Conservation (phyloP, 2,329 filamentous ascomycete species). For the Pseudopyrenochaeta lycopersici region DNA sequence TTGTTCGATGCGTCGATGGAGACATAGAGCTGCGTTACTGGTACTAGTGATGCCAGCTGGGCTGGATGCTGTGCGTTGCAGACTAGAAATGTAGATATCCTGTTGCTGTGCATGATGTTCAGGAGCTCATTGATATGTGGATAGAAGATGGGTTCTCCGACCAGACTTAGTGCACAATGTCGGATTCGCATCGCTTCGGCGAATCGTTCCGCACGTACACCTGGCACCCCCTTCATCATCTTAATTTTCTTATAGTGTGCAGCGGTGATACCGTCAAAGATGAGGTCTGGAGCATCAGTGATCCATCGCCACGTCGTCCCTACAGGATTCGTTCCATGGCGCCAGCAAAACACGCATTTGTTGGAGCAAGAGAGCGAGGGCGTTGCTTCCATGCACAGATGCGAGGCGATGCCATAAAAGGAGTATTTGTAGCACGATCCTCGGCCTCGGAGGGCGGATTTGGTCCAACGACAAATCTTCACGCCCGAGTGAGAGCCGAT, state of each 20-base stretch:
- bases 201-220: constrained; percentile 90
- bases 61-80: constrained; percentile 98
- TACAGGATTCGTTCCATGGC: constrained; percentile 95
- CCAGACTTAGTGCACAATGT: constrained; percentile 90
- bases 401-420: constrained; percentile 95
- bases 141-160: constrained; percentile 99
- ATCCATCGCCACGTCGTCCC: constrained; percentile 97
- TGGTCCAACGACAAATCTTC: constrained; percentile 98
- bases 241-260: constrained; percentile 98
- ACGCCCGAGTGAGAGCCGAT: constrained; percentile 95
- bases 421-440: constrained; percentile 98
- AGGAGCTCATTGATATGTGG: constrained; percentile 96
- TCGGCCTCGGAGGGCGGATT: constrained; percentile 90
- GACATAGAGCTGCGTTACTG: constrained; percentile 95
- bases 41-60: constrained; percentile 80
- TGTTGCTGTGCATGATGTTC: constrained; percentile 80
- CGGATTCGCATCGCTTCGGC: constrained; percentile 91
- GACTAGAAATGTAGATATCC: constrained; percentile 92
- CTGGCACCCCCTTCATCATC: constrained; percentile 92
- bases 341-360: constrained; percentile 99
- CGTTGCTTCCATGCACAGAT: constrained; percentile 98
- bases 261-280: constrained; percentile 89
- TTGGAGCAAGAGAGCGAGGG: constrained; percentile 95
- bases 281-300: constrained; percentile 87
- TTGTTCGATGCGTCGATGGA: constrained; percentile 94